phyloP scores from a whole-genome alignment of 2,329 filamentous ascomycete genomes.

The Calonectria hongkongensis region DNA sequence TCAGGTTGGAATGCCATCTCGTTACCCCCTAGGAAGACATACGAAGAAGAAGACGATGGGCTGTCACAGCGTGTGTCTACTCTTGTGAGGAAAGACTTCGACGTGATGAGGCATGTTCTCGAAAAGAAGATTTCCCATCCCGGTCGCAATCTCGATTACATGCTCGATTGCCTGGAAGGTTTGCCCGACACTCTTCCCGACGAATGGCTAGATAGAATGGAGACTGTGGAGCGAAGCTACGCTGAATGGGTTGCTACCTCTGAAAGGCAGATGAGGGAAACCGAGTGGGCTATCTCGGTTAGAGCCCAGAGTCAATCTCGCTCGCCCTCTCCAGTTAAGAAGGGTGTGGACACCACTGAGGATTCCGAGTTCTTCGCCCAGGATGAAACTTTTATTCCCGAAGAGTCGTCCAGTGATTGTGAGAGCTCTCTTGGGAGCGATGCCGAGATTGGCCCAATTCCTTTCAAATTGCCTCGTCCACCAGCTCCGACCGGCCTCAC shows the following conservation, averaged over 20 bases:
- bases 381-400: constrained; percentile 36
- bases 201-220: constrained; percentile 90
- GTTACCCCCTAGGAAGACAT: constrained; percentile 49
- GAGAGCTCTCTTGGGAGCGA: constrained; percentile 44
- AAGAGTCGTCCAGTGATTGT: constrained; percentile 45
- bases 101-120: constrained; percentile 78
- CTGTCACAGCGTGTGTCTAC: constrained; percentile 46
- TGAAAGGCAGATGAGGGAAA: constrained; percentile 82
- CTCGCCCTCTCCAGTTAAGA: constrained; percentile 51
- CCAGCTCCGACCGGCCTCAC: constrained; percentile 27
- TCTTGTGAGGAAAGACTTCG: constrained; percentile 68
- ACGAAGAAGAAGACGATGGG: constrained; percentile 37
- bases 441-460: constrained; percentile 46
- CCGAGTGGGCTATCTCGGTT: constrained; percentile 68
- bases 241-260: constrained; percentile 87
- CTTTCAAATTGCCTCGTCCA: constrained; percentile 48
- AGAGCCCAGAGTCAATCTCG: constrained; percentile 41
- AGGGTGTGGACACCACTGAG: constrained; percentile 30
- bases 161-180: constrained; percentile 92
- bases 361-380: constrained; percentile 32
- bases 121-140: constrained; percentile 81
- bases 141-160: constrained; percentile 85
- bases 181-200: constrained; percentile 89
- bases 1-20: constrained; percentile 80
- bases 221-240: constrained; percentile 85